Base-by-base conservation (phyloP, 2,329 filamentous ascomycete genomes). In the Ceratocystis cubensis region DNA sequence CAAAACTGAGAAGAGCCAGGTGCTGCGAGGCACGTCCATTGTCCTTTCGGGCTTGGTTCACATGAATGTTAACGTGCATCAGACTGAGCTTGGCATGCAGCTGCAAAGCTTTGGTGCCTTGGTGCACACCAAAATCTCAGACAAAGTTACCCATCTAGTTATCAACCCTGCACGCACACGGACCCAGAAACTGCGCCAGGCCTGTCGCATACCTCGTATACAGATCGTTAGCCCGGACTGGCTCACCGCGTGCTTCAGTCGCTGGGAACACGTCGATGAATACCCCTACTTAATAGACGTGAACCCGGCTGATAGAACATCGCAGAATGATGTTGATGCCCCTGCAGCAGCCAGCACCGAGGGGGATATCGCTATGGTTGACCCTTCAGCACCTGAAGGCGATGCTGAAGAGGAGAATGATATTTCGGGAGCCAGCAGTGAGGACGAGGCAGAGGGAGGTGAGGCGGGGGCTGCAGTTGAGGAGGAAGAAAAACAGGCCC, bases 21-120 rank as follows among this genome's bases (percentile, higher is more conserved):
- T 95, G 1, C 83, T 99, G 0, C 82, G 81, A 25, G 88, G 86
- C 15, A 84, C 89, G 10, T 84, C 86, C 4, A 83, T 99, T 67
- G 92, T 96, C 4, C 87, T 97, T 70, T 96, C 93, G 0, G 94
- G 94, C 0, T 86, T 99, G 2, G 86, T 97, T 2, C 92, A 92
- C 0, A 78, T 96, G 0, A 89, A 89, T 4, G 83, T 88, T 46
- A 87, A 93, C 71, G 85, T 93, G 44, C 84, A 88, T 67, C 84
- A 82, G 69, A 91, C 91, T 1, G 94, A 99, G 74, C 89, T 96
- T 67, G 91, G 89, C 3, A 79, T 93, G 53, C 96, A 95, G 81
- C 88, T 91, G 2, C 86, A 86, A 73, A 89, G 84, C 72, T 97
- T 96, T 73, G 94, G 94, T 22, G 93, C 90, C 0, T 75, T 81